Conservation (phyloP, 495 filamentous ascomycete species). For the Acidomyces sp. region DNA sequence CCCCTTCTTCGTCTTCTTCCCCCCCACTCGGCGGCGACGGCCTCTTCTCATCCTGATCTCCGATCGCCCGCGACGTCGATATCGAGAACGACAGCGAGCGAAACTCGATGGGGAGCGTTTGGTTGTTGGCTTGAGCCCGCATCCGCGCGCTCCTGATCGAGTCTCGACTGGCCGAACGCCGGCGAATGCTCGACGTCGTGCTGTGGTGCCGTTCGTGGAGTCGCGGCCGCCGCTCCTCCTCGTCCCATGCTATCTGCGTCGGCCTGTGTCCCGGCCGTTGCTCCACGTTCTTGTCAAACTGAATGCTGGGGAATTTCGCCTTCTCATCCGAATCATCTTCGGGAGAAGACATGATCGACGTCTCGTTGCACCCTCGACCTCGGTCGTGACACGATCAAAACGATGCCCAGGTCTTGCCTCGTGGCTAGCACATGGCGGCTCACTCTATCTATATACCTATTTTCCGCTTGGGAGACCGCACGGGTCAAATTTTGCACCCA, state of each 20-base stretch:
- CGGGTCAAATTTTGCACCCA: no score
- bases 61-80: slow-evolving; percentile 31
- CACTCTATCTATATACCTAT: no score
- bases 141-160: slow-evolving; percentile 8
- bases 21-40: not conserved
- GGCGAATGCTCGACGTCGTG: not conserved
- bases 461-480: no score
- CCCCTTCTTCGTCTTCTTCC: slow-evolving; percentile 21
- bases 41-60: slow-evolving; percentile 1
- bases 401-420: no score
- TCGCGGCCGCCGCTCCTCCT: not conserved
- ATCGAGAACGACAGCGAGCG: slow-evolving; percentile 37
- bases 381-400: no score
- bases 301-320: no score
- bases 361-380: no score
- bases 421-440: no score
- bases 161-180: slow-evolving; percentile 11
- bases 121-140: slow-evolving; percentile 1
- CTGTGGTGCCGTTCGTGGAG: not conserved
- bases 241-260: slow-evolving; percentile 1
- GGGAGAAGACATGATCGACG: no score
- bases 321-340: no score
- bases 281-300: no score
- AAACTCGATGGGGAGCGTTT: slow-evolving; percentile 34
- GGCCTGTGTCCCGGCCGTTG: not conserved